Conservation (phyloP, 352 stramenopile species). For the Phytophthora lateralis region DNA sequence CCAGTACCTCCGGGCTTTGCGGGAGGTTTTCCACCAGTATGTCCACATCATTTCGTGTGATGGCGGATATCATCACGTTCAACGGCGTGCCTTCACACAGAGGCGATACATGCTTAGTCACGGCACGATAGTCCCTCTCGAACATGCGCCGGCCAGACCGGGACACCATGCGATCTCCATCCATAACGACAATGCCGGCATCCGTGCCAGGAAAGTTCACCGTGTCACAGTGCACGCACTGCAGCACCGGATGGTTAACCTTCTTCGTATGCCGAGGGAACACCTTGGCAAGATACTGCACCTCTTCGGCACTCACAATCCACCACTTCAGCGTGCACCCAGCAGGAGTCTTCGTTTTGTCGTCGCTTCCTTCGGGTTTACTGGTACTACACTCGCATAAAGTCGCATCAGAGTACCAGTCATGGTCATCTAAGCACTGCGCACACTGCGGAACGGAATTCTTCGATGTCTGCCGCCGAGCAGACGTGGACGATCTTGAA, state of each 20-base stretch:
- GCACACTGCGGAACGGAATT: conserved; percentile 56
- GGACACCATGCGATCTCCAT: conserved; percentile 73
- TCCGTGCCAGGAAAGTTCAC: conserved; percentile 84
- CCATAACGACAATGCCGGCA: conserved; percentile 72
- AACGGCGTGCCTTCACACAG: conserved; percentile 76
- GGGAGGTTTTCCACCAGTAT: conserved; percentile 46
- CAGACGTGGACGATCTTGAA: conserved; percentile 1
- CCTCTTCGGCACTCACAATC: conserved; percentile 77
- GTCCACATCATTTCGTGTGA: conserved; percentile 56
- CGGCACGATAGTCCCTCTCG: conserved; percentile 76
- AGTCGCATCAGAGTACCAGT: conserved; percentile 40
- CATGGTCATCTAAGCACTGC: conserved; percentile 53
- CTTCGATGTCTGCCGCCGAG: conserved; percentile 7
- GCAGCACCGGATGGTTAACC: conserved; percentile 66
- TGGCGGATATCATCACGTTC: conserved; percentile 46
- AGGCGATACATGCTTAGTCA: conserved; percentile 80
- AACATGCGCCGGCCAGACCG: conserved; percentile 74
- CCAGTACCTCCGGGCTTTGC: conserved; percentile 64
- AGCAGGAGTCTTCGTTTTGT: conserved; percentile 11
- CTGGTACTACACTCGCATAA: conserved; percentile 41
- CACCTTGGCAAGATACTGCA: conserved; percentile 66
- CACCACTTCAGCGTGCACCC: conserved; percentile 58
- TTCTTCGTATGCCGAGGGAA: conserved; percentile 49
- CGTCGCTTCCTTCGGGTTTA: conserved; percentile 11
- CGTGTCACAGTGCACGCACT: conserved; percentile 76